phyloP scores from a whole-genome alignment of 2,329 filamentous ascomycete species.

The Paraconiothyrium brasiliense region DNA sequence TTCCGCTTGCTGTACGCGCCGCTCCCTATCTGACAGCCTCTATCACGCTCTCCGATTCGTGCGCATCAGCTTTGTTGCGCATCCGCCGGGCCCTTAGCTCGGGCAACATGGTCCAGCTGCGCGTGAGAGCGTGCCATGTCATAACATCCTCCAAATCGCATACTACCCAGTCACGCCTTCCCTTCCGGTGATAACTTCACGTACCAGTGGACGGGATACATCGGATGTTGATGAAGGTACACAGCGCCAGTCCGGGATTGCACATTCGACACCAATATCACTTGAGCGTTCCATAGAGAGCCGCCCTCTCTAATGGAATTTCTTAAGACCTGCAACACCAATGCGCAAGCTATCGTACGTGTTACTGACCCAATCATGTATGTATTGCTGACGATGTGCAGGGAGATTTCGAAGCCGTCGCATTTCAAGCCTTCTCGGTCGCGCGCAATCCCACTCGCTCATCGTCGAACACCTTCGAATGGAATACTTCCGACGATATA shows the following conservation, averaged over 20 bases:
- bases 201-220: slow-evolving; percentile 26
- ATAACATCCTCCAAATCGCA: slow-evolving; percentile 25
- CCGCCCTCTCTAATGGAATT: slow-evolving; percentile 50
- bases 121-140: slow-evolving; percentile 36
- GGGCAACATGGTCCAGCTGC: slow-evolving; percentile 41
- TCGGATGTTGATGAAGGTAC: slow-evolving; percentile 50
- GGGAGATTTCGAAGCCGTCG: slow-evolving; percentile 50
- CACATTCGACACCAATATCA: slow-evolving; percentile 49
- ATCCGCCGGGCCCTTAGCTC: slow-evolving; percentile 32
- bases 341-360: slow-evolving; percentile 51
- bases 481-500: slow-evolving; percentile 35
- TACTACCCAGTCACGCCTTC: slow-evolving; percentile 5
- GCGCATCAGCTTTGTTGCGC: slow-evolving; percentile 9
- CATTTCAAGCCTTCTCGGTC: slow-evolving; percentile 48
- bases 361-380: neutral
- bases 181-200: slow-evolving; percentile 21
- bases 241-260: slow-evolving; percentile 45
- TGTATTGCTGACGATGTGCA: slow-evolving; percentile 31
- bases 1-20: neutral
- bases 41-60: slow-evolving; percentile 5
- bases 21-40: slow-evolving; percentile 1
- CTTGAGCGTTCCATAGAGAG: slow-evolving; percentile 49
- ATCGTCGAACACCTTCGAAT: slow-evolving; percentile 26
- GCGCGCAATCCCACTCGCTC: slow-evolving; percentile 30
- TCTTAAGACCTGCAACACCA: slow-evolving; percentile 49